phyloP scores from a whole-genome alignment of 441 rosid species.

The Erodium trifolium region DNA sequence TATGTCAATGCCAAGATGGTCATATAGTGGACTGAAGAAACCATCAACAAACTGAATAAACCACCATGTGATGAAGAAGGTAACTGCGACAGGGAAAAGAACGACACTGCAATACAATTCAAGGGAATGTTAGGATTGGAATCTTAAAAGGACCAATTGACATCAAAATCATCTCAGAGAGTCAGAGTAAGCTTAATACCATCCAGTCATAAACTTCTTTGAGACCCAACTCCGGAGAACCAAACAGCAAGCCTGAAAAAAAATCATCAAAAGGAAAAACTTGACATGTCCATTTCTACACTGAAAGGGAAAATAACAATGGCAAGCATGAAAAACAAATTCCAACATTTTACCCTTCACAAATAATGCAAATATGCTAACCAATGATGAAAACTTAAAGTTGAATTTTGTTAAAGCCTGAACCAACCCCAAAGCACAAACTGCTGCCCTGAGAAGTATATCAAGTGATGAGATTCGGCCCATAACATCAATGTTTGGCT shows the following conservation, averaged over 20 bases:
- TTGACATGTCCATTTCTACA: background rate
- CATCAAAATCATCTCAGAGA: background rate
- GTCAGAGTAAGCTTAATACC: slow-evolving; percentile 39
- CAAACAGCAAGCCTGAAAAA: slow-evolving; percentile 67
- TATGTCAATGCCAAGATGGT: slow-evolving; percentile 66
- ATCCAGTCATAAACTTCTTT: slow-evolving; percentile 96
- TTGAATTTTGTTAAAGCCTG: too few species aligned
- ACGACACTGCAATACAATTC: slow-evolving; percentile 61
- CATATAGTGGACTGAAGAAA: slow-evolving; percentile 88
- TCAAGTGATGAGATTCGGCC: background rate
- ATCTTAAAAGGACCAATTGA: background rate
- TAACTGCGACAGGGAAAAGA: slow-evolving; percentile 85
- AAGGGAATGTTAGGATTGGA: slow-evolving; percentile 18
- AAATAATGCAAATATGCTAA: background rate
- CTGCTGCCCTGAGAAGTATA: background rate
- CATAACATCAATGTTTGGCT: too few species aligned
- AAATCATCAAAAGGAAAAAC: slow-evolving; percentile 7
- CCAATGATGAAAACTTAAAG: background rate
- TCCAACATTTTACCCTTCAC: background rate
- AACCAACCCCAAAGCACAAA: too few species aligned
- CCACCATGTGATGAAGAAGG: slow-evolving; percentile 95
- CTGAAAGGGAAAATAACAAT: too few species aligned
- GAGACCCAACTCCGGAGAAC: slow-evolving; percentile 89
- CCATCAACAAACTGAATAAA: slow-evolving; percentile 90
- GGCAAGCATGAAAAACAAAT: background rate